Evolutionary conservation across 2,329 filamentous ascomycete species (phyloP).

Genomic region (Hypomyces rosellus): DNA sequence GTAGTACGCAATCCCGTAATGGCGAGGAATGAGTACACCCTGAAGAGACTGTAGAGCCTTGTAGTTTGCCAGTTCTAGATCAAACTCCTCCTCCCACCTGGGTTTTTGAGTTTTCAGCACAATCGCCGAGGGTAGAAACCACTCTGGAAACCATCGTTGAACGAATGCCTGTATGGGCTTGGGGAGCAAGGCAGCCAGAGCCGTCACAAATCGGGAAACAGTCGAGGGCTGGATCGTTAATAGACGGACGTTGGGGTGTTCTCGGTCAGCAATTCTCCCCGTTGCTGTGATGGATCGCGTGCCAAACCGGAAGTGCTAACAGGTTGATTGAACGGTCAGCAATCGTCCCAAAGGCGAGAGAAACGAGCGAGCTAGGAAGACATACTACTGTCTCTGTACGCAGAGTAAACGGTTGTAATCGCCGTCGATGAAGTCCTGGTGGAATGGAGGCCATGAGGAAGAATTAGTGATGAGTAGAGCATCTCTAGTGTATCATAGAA

Average conservation of each 20-base stretch:
- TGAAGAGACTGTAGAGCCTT: not conserved
- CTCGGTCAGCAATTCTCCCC: not conserved
- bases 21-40: not conserved
- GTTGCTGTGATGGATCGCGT: not conserved
- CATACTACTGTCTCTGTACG: too few relatives aligned
- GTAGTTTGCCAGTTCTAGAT: not conserved
- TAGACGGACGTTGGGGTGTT: not conserved
- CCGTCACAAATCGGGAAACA: not conserved
- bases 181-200: not conserved
- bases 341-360: too few relatives aligned
- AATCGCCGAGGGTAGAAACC: not conserved
- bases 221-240: not conserved
- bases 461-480: too few relatives aligned
- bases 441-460: too few relatives aligned
- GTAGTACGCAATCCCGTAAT: not conserved
- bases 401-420: too few relatives aligned
- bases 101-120: not conserved
- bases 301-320: not conserved
- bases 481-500: too few relatives aligned
- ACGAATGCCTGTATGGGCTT: not conserved
- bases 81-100: not conserved
- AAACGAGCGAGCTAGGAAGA: too few relatives aligned
- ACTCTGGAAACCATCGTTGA: not conserved
- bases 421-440: too few relatives aligned
- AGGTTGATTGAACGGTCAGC: not conserved